phyloP scores from a whole-genome alignment of 2,329 filamentous ascomycete species.

The Geoglossum cookeanum region DNA sequence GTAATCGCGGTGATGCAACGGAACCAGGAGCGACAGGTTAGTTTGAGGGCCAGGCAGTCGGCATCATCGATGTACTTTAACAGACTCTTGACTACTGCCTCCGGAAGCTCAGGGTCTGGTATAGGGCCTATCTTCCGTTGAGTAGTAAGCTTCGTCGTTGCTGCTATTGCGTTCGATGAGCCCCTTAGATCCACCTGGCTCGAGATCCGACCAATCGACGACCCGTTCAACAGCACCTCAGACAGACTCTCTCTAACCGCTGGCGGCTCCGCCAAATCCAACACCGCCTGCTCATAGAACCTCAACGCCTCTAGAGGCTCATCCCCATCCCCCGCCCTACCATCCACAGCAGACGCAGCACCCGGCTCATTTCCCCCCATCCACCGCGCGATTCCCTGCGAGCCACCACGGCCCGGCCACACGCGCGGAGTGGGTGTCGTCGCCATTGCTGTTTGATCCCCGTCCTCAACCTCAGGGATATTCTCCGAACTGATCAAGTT shows the following conservation, averaged over 20 bases:
- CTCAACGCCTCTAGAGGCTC: neutral
- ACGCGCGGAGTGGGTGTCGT: too few species aligned
- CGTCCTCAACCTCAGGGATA: too few species aligned
- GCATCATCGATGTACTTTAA: conserved; percentile 9
- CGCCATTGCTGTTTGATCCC: too few species aligned
- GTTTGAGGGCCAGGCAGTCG: conserved; percentile 12
- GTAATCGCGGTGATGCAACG: neutral
- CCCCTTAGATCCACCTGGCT: neutral
- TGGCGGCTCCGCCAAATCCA: neutral
- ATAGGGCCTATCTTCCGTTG: neutral
- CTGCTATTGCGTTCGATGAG: too few species aligned
- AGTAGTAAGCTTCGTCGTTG: too few species aligned
- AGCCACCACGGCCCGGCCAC: too few species aligned
- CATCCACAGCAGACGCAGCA: too few species aligned
- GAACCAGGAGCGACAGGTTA: conserved; percentile 20
- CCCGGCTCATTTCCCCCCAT: too few species aligned
- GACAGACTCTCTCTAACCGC: neutral
- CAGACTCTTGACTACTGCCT: neutral
- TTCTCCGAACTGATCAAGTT: too few species aligned
- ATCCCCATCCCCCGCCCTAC: neutral
- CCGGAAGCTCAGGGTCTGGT: neutral
- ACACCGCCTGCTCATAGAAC: neutral
- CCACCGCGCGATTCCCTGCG: too few species aligned
- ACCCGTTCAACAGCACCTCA: neutral
- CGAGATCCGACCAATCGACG: neutral